Evolutionary conservation across 2,329 filamentous ascomycete genomes (phyloP).

Genomic region (Apiospora aurea): DNA sequence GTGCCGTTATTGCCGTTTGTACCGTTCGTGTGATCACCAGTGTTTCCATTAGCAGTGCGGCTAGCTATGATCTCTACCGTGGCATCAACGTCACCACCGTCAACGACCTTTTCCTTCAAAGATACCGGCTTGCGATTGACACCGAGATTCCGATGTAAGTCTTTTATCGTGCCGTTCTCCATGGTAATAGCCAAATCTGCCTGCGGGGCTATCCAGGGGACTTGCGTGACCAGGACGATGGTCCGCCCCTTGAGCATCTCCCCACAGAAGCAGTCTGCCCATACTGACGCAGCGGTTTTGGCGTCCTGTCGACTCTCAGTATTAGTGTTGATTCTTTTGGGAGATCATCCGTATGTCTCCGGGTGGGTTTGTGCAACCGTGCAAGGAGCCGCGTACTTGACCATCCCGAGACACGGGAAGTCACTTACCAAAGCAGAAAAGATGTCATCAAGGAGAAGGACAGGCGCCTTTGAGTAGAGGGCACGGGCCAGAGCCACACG

Average conservation of each 20-base stretch:
- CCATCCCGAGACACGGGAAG: not conserved
- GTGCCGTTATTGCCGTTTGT: not conserved
- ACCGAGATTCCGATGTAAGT: slow-evolving; percentile 53
- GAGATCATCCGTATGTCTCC: not conserved
- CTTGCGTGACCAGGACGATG: slow-evolving; percentile 63
- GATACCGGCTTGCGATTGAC: slow-evolving; percentile 53
- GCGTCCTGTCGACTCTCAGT: slow-evolving; percentile 47
- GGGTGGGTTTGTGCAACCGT: not conserved
- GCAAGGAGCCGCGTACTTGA: not conserved
- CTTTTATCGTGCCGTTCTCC: slow-evolving; percentile 53
- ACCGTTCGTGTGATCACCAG: slow-evolving; percentile 29
- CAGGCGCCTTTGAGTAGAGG: slow-evolving; percentile 61
- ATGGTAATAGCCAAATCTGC: slow-evolving; percentile 55
- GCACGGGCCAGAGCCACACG: slow-evolving; percentile 63
- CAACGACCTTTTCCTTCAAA: slow-evolving; percentile 47
- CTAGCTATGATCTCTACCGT: slow-evolving; percentile 38
- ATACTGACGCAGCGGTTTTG: slow-evolving; percentile 62
- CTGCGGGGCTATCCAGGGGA: slow-evolving; percentile 60
- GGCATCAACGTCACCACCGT: slow-evolving; percentile 42
- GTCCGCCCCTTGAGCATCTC: slow-evolving; percentile 62
- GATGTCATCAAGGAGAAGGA: slow-evolving; percentile 65
- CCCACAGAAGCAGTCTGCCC: slow-evolving; percentile 64
- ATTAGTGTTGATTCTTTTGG: not conserved
- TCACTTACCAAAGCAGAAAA: slow-evolving; percentile 57
- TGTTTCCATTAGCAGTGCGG: slow-evolving; percentile 30